Conservation (phyloP, 1,139 yeast genomes). For the Waltiozyma sp. region DNA sequence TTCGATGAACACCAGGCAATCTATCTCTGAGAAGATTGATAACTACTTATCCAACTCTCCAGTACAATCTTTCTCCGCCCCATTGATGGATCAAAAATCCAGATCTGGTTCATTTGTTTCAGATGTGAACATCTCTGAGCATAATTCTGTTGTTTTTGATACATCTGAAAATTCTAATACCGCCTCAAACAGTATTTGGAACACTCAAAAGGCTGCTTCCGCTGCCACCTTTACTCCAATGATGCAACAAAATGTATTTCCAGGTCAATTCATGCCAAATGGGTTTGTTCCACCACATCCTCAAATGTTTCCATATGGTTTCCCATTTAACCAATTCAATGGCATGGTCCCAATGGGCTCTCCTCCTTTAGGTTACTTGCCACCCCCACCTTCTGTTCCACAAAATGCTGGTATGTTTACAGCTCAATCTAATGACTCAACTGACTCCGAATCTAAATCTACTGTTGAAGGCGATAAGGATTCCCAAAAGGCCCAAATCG, state of each 20-base stretch:
- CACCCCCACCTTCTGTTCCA: constrained; percentile 1
- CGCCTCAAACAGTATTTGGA: constrained; percentile 38
- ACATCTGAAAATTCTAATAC: constrained; percentile 11
- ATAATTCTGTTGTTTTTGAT: constrained; percentile 21
- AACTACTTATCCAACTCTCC: constrained; percentile 31
- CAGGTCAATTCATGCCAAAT: constrained; percentile 1
- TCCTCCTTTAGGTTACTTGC: constrained; percentile 4
- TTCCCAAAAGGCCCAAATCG: background rate
- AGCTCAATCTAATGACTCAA: background rate
- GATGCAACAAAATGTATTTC: constrained; percentile 9
- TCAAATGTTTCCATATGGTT: constrained; percentile 20
- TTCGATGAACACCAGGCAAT: constrained; percentile 37
- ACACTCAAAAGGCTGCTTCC: constrained; percentile 57
- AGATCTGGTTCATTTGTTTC: constrained; percentile 17
- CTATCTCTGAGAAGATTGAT: constrained; percentile 57
- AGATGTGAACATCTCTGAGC: constrained; percentile 21
- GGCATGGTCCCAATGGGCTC: constrained; percentile 22
- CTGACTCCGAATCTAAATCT: constrained; percentile 3
- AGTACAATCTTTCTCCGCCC: constrained; percentile 25
- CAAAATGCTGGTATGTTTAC: background rate
- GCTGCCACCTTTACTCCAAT: constrained; percentile 53
- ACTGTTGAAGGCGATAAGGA: background rate
- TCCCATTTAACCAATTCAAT: constrained; percentile 19
- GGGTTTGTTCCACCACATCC: constrained; percentile 8
- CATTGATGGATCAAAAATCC: constrained; percentile 2